Percentiles rank a stretch among this genome's conserved stretches.
These are phyloP conservation scores for Candida qinlingensis DNA, from an alignment of 805 yeast species.

Conservation along the genomic window DNA sequence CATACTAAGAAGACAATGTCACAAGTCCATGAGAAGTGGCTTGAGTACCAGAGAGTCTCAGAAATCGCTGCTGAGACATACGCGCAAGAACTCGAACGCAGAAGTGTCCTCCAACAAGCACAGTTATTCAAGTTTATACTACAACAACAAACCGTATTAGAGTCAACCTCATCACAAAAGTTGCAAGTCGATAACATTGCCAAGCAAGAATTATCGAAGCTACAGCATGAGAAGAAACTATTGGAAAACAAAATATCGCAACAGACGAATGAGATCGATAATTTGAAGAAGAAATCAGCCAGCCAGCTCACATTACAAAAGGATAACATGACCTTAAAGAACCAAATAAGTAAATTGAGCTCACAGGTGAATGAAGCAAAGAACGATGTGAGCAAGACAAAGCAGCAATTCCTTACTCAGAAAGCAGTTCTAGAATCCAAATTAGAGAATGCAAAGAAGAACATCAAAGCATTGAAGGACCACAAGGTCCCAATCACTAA, in stretches of 20 bases:
- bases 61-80: slow-evolving; percentile 4
- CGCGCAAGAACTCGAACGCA: slow-evolving; percentile 15
- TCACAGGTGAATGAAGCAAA: slow-evolving; percentile 26
- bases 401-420: slow-evolving; percentile 28
- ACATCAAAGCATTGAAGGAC: slow-evolving; percentile 24
- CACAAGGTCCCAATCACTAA: slow-evolving; percentile 1
- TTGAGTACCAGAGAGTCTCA: slow-evolving; percentile 9
- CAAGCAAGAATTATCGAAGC: slow-evolving; percentile 19
- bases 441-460: slow-evolving; percentile 29
- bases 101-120: slow-evolving; percentile 16
- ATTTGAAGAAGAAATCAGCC: slow-evolving; percentile 21
- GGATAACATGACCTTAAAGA: slow-evolving; percentile 30
- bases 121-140: slow-evolving; percentile 15
- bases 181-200: slow-evolving; percentile 9
- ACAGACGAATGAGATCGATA: slow-evolving; percentile 18
- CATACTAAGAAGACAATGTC: neutral
- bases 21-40: neutral
- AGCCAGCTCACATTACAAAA: slow-evolving; percentile 16
- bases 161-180: slow-evolving; percentile 10
- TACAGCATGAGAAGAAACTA: slow-evolving; percentile 20
- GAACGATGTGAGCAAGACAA: slow-evolving; percentile 26
- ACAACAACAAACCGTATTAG: slow-evolving; percentile 15
- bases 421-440: slow-evolving; percentile 32
- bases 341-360: slow-evolving; percentile 30
- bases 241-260: slow-evolving; percentile 18